A percentile compares a stretch with the other conserved stretches of the same genome.
Evolutionary conservation across 208 protist genomes (phyloP).

Genomic region (Trypanosomatidae sp.): DNA sequence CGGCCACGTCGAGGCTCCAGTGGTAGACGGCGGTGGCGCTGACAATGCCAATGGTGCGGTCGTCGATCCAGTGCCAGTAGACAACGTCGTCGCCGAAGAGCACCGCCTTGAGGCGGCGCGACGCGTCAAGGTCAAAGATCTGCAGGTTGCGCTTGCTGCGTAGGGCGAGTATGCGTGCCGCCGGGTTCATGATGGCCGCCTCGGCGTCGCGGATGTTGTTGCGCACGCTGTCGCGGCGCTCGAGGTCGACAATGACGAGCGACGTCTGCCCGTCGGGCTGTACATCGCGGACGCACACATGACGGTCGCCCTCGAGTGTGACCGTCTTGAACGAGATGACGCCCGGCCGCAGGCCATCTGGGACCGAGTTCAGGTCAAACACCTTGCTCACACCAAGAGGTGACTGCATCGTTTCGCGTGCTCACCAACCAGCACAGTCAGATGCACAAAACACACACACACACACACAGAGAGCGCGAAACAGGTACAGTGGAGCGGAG

Average conservation of each 20-base stretch:
- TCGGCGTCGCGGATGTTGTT: slow-evolving; percentile 97
- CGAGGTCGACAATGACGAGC: slow-evolving; percentile 92
- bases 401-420: slow-evolving; percentile 50
- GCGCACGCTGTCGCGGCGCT: slow-evolving; percentile 91
- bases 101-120: slow-evolving; percentile 92
- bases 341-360: slow-evolving; percentile 85
- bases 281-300: slow-evolving; percentile 94
- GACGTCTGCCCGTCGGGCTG: slow-evolving; percentile 68
- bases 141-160: slow-evolving; percentile 94
- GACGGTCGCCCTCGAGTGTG: slow-evolving; percentile 97
- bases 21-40: slow-evolving; percentile 95
- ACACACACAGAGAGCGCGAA: too few species aligned
- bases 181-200: slow-evolving; percentile 98
- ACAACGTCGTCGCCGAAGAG: slow-evolving; percentile 92
- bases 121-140: slow-evolving; percentile 97
- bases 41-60: slow-evolving; percentile 92
- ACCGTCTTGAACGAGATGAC: slow-evolving; percentile 94
- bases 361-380: slow-evolving; percentile 80
- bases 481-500: background rate
- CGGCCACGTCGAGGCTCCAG: slow-evolving; percentile 92
- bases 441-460: too few species aligned
- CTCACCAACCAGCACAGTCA: background rate
- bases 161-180: slow-evolving; percentile 94
- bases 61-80: slow-evolving; percentile 97
- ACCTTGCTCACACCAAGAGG: slow-evolving; percentile 38